phyloP scores from a whole-genome alignment of 2,329 filamentous ascomycete species.

The Claviceps maximensis region DNA sequence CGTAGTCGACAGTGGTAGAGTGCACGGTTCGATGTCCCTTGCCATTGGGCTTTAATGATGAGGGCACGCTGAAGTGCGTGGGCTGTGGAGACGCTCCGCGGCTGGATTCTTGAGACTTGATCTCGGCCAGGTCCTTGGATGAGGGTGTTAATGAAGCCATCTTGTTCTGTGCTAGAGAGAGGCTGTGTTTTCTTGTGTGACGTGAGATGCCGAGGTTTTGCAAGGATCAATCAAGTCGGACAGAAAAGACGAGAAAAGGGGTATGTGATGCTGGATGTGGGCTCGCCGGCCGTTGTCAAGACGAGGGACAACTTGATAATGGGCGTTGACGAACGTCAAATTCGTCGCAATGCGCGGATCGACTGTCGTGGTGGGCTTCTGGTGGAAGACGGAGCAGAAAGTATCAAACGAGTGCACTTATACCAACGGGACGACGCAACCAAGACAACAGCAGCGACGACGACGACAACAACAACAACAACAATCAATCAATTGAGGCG shows the following conservation, averaged over 20 bases:
- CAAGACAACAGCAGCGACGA: too few species aligned
- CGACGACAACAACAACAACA: too few species aligned
- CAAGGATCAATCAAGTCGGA: background rate
- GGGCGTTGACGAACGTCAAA: too few species aligned
- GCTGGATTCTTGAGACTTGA: conserved; percentile 28
- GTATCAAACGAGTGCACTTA: background rate
- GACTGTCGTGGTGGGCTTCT: too few species aligned
- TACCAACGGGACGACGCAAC: background rate
- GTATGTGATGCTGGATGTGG: too few species aligned
- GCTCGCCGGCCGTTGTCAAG: too few species aligned
- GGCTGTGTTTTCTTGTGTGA: background rate
- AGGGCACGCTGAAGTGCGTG: conserved; percentile 66
- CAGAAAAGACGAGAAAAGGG: background rate
- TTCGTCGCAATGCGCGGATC: too few species aligned
- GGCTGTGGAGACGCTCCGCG: conserved; percentile 77
- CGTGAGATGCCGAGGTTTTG: background rate
- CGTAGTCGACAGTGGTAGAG: conserved; percentile 85
- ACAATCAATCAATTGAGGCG: background rate
- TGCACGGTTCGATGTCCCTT: conserved; percentile 64
- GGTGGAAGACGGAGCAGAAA: background rate
- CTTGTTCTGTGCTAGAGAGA: conserved; percentile 10
- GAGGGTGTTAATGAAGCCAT: conserved; percentile 19
- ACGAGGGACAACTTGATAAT: too few species aligned
- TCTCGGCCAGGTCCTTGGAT: conserved; percentile 28
- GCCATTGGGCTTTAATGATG: conserved; percentile 34